Conservation (phyloP, 2,329 filamentous ascomycete species). For the Fusarium sp. region DNA sequence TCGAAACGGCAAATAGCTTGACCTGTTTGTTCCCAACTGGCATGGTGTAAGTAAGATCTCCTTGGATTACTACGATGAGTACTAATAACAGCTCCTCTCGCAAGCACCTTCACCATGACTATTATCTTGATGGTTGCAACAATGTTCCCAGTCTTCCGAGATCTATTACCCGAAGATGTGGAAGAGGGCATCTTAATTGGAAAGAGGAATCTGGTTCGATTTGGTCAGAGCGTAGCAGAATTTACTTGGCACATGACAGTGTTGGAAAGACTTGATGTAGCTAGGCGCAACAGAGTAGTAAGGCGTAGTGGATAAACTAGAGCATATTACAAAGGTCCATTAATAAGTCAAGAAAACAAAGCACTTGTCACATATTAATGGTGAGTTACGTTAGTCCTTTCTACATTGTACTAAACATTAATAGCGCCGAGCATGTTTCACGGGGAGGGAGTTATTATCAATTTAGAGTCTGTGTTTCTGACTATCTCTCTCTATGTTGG, state of each 20-base stretch:
- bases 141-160: slow-evolving; percentile 9
- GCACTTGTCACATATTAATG: no score
- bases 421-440: no score
- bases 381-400: no score
- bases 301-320: background rate
- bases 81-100: fast-evolving
- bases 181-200: background rate
- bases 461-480: background rate
- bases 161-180: background rate
- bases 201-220: slow-evolving; percentile 5
- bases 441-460: no score
- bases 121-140: slow-evolving; percentile 46
- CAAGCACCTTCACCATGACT: slow-evolving; percentile 20
- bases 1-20: slow-evolving; percentile 39
- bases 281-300: background rate
- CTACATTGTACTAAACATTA: no score
- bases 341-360: no score
- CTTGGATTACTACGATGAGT: fast-evolving
- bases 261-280: background rate
- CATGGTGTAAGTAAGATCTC: slow-evolving; percentile 43
- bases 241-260: slow-evolving; percentile 14
- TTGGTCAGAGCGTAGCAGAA: background rate
- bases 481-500: background rate
- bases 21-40: slow-evolving; percentile 45
- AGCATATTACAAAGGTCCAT: no score